Evolutionary conservation across 768 basidiomycete species (phyloP), one percentile per base, ranked within the genome.

Genomic region (Lentinula raphanica): DNA sequence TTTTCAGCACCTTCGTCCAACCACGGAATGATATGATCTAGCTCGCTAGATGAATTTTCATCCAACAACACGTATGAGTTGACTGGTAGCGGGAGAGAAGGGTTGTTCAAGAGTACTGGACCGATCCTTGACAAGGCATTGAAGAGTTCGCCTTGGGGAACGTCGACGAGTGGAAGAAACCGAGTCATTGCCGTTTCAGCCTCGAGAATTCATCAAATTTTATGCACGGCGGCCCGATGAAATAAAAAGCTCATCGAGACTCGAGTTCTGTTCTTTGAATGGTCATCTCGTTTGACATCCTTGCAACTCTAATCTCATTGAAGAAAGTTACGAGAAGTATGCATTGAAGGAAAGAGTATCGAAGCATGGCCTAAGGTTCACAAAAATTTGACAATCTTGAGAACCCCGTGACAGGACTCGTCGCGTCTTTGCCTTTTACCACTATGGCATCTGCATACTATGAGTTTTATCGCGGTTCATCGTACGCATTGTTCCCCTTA

Each of bases 381-480:
- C n/a, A n/a, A n/a, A n/a, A n/a, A n/a, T n/a, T n/a, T n/a, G n/a
- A n/a, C n/a, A n/a, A n/a, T n/a, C n/a, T n/a, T n/a, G n/a, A n/a
- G n/a, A 40, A 19, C 19, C 23, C 44, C 36, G 64, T 49, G 49
- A 25, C 46, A 23, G 27, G 29, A 3, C 17, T n/a, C 39, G 17
- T 6, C 6, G 35, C 3, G 5, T 5, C 19, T 21, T 21, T 25
- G 8, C 21, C 29, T 29, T 9, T 29, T 11, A 5, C 19, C 36
- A 35, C 21, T 23, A 56, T 56, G 54, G 54, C 54, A 21, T 44
- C 40, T 56, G 54, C 54, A 21, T 94, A 93, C 76, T 94, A 94
- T 71, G 92, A 94, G 73, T 92, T 94, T 71, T 94, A 94, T 77
- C 82, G 92, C 60, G 90, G 91, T 59, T 92, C 91, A 42, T 92